phyloP scores from a whole-genome alignment of 495 filamentous ascomycete species.

The Aspergillus haitiensis region DNA sequence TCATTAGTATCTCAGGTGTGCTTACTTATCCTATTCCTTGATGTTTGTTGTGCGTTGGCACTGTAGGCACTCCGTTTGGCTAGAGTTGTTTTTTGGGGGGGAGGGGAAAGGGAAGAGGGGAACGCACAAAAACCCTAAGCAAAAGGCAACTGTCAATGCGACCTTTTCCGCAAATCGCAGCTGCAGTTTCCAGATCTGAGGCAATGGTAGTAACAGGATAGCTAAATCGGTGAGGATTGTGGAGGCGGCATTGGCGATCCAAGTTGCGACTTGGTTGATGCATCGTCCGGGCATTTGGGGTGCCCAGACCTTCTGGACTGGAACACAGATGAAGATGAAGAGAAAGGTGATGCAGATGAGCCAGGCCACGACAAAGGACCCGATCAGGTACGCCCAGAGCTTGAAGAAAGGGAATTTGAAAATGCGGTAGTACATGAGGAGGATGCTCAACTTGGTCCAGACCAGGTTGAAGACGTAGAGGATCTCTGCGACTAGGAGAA shows the following conservation, averaged over 20 bases:
- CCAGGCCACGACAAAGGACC: conserved; percentile 39
- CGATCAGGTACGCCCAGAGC: conserved; percentile 39
- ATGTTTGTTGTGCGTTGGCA: no score
- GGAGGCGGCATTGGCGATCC: conserved; percentile 47
- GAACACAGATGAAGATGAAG: conserved; percentile 48
- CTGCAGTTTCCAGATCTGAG: conserved; percentile 43
- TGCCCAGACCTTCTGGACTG: conserved; percentile 44
- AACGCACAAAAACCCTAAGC: conserved; percentile 34
- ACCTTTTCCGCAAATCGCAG: conserved; percentile 28
- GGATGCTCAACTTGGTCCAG: conserved; percentile 44
- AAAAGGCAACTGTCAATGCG: conserved; percentile 25
- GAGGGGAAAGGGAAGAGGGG: not conserved
- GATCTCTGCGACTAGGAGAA: conserved; percentile 38
- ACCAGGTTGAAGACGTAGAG: conserved; percentile 45
- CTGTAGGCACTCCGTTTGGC: no score
- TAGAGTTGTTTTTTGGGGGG: not conserved
- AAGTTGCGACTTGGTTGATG: conserved; percentile 46
- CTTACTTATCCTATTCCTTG: no score
- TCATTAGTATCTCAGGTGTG: no score
- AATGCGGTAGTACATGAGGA: conserved; percentile 47
- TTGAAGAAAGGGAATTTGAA: conserved; percentile 42
- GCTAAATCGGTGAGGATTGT: conserved; percentile 49
- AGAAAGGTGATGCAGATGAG: conserved; percentile 43
- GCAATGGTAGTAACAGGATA: conserved; percentile 48
- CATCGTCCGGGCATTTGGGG: conserved; percentile 36